These are phyloP conservation scores for Sanghuangporus sanghuang DNA, from an alignment of 1,284 basidiomycete genomes.

Conservation along the genomic window DNA sequence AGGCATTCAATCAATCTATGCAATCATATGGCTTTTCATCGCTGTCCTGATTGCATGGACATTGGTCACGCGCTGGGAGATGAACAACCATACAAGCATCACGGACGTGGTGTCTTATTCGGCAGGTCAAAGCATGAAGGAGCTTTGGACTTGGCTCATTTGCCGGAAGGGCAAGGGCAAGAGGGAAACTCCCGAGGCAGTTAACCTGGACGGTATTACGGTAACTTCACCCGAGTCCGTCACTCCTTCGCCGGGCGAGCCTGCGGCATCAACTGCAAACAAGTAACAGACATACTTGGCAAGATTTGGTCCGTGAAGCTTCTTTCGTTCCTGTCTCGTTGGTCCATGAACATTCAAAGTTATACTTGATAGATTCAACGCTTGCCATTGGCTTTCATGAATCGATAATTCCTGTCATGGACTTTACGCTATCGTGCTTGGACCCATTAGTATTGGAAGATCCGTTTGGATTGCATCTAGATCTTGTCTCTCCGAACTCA, in stretches of 20 bases:
- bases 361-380: neutral
- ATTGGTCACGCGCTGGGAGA: conserved; percentile 12
- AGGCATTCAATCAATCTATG: neutral
- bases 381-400: neutral
- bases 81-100: neutral
- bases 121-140: neutral
- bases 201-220: neutral
- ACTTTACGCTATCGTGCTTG: no score
- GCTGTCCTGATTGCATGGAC: conserved; percentile 11
- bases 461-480: no score
- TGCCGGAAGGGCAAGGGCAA: neutral
- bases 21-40: conserved; percentile 5
- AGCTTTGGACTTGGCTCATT: neutral
- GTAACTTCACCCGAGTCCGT: neutral
- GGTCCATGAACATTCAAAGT: neutral
- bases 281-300: neutral
- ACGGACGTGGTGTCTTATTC: neutral
- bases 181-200: neutral
- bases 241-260: neutral
- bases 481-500: no score
- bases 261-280: neutral
- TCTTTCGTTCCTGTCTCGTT: neutral
- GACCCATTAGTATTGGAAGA: no score
- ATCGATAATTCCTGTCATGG: no score
- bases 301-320: neutral